Evolutionary conservation across 495 filamentous ascomycete species (phyloP).

Genomic region (Talaromyces liani): DNA sequence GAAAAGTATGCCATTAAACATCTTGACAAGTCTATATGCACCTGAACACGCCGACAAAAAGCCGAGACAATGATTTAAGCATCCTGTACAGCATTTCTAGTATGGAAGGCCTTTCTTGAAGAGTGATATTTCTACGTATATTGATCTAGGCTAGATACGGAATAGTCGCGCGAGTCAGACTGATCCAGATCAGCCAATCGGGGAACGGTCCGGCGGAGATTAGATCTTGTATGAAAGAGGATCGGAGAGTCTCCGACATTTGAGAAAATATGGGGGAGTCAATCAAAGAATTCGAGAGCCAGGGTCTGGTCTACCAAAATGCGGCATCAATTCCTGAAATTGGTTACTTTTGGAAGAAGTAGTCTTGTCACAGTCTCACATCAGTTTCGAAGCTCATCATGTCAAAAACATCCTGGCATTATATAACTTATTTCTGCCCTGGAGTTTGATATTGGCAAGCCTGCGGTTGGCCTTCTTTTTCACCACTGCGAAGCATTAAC

Average conservation of each 20-base stretch:
- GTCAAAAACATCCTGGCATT: not conserved
- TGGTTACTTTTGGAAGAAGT: too few relatives aligned
- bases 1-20: too few relatives aligned
- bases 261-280: not conserved
- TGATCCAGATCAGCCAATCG: not conserved
- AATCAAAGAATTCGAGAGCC: too few relatives aligned
- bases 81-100: too few relatives aligned
- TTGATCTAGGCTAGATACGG: not conserved
- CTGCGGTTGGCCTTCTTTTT: slow-evolving; percentile 4
- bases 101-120: too few relatives aligned
- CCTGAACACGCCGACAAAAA: too few relatives aligned
- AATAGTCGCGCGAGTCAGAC: not conserved
- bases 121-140: not conserved
- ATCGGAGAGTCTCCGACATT: not conserved
- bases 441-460: not conserved
- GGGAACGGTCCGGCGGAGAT: not conserved
- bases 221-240: not conserved
- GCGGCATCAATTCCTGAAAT: too few relatives aligned
- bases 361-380: too few relatives aligned
- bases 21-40: too few relatives aligned
- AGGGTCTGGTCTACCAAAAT: too few relatives aligned
- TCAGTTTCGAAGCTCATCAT: too few relatives aligned
- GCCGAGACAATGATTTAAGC: too few relatives aligned
- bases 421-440: not conserved
- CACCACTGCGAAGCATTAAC: slow-evolving; percentile 16